Evolutionary conservation across 345 rosid genomes (phyloP).

Genomic region (Carallia pectinifolia): DNA sequence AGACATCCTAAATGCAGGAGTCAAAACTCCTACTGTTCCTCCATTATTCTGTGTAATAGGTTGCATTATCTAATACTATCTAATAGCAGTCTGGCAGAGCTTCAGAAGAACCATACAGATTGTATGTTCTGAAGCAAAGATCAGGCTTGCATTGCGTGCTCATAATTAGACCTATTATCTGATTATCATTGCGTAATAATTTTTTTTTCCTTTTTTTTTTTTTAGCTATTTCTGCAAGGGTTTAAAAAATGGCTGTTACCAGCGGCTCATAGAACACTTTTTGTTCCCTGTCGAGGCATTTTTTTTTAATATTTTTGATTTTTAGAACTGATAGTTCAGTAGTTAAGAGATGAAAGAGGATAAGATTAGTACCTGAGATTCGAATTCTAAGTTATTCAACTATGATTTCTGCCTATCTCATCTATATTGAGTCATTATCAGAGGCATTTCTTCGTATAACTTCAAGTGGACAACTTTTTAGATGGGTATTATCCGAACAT

Average conservation of each 20-base stretch:
- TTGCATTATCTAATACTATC: too few relatives aligned
- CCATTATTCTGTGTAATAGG: neutral
- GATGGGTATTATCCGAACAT: conserved; percentile 54
- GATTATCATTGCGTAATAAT: neutral
- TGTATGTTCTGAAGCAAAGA: conserved; percentile 89
- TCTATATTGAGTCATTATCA: too few relatives aligned
- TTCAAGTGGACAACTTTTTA: conserved; percentile 65
- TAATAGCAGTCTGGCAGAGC: conserved; percentile 40
- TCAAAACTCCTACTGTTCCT: neutral
- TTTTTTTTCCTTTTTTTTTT: neutral
- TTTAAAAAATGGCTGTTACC: conserved; percentile 62
- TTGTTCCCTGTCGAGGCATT: conserved; percentile 65
- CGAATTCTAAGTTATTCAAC: too few relatives aligned
- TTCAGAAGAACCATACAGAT: conserved; percentile 82
- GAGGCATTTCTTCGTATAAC: conserved; percentile 70
- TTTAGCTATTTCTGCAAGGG: conserved; percentile 45
- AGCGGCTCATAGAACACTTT: conserved; percentile 78
- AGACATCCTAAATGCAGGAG: neutral
- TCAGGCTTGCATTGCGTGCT: conserved; percentile 22
- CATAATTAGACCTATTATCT: conserved; percentile 2
- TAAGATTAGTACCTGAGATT: too few relatives aligned
- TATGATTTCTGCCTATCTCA: too few relatives aligned
- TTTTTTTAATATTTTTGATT: too few relatives aligned
- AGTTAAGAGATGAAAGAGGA: too few relatives aligned
- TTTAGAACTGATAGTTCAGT: too few relatives aligned